A percentile compares a stretch with the other conserved stretches of the same genome.
phyloP scores from a whole-genome alignment of 2,329 filamentous ascomycete species.

The Ophioceras dolichostomum region DNA sequence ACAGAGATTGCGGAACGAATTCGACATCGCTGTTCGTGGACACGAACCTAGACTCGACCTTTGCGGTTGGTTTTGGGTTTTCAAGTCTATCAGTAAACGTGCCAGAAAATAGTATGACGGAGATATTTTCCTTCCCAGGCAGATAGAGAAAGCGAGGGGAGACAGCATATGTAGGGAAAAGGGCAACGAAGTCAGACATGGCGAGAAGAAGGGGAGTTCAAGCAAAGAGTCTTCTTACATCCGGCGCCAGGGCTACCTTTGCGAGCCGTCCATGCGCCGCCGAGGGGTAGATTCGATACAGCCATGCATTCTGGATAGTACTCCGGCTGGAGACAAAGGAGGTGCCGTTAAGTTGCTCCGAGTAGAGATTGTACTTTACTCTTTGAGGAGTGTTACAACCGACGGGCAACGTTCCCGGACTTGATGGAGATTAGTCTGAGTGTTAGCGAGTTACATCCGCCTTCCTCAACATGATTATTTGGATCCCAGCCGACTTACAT shows the following conservation, averaged over 20 bases:
- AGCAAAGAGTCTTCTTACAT: background rate
- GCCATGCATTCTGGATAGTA: conserved; percentile 19
- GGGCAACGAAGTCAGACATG: too few species aligned
- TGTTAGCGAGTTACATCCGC: background rate
- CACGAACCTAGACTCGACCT: conserved; percentile 29
- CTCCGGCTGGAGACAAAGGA: conserved; percentile 18
- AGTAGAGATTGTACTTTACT: conserved; percentile 26
- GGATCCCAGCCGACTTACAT: conserved; percentile 10
- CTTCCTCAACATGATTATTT: conserved; percentile 15
- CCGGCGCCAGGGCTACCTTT: background rate
- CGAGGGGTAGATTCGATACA: conserved; percentile 19
- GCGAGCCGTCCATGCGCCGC: conserved; percentile 14
- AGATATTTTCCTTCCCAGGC: too few species aligned
- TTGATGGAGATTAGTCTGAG: background rate
- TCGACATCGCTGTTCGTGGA: conserved; percentile 31
- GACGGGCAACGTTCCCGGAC: conserved; percentile 26
- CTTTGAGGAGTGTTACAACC: conserved; percentile 32
- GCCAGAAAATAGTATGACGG: too few species aligned
- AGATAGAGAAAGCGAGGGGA: too few species aligned
- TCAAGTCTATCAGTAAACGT: conserved; percentile 12
- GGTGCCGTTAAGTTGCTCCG: conserved; percentile 34
- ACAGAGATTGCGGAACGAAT: conserved; percentile 27
- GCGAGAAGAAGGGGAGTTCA: background rate
- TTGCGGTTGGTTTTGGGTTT: too few species aligned
- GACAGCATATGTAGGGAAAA: too few species aligned